Evolutionary conservation across 352 stramenopile genomes (phyloP).

Genomic region (Pythium coloratum): DNA sequence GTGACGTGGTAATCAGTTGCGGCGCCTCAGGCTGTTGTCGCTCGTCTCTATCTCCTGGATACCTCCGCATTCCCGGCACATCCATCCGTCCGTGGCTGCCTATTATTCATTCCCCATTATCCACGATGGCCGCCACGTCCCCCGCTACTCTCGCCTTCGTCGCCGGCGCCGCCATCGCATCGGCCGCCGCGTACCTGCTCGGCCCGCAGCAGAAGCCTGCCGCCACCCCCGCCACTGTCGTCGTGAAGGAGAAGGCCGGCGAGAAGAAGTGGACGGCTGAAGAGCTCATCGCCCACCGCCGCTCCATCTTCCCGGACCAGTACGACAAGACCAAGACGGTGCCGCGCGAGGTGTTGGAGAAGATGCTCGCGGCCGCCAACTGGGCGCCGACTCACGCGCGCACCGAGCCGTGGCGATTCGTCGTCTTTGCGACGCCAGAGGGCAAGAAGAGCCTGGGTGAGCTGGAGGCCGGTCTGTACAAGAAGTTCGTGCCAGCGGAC

Average conservation of each 20-base stretch:
- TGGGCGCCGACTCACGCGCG: constrained; percentile 81
- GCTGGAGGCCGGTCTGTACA: constrained; percentile 71
- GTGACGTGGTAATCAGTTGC: constrained; percentile 3
- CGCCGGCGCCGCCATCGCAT: constrained; percentile 24
- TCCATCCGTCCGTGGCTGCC: no score
- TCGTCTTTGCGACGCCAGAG: constrained; percentile 63
- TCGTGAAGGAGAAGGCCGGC: background rate
- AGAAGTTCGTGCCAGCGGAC: constrained; percentile 52
- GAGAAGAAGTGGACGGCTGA: constrained; percentile 62
- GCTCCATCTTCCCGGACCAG: constrained; percentile 72
- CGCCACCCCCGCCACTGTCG: constrained; percentile 22
- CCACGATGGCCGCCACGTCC: constrained; percentile 20
- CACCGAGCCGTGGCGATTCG: constrained; percentile 85
- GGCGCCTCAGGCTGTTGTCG: background rate
- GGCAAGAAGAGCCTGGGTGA: constrained; percentile 58
- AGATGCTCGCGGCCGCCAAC: constrained; percentile 79
- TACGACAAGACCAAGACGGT: constrained; percentile 63
- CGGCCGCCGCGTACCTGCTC: constrained; percentile 23
- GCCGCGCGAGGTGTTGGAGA: constrained; percentile 56
- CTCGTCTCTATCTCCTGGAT: background rate
- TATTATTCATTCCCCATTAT: constrained; percentile 8
- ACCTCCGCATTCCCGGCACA: background rate
- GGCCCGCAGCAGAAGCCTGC: constrained; percentile 28
- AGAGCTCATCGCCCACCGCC: constrained; percentile 74
- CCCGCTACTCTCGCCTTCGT: constrained; percentile 21